Evolutionary conservation across 768 basidiomycete species (phyloP).

Genomic region (Jaapia argillacea): DNA sequence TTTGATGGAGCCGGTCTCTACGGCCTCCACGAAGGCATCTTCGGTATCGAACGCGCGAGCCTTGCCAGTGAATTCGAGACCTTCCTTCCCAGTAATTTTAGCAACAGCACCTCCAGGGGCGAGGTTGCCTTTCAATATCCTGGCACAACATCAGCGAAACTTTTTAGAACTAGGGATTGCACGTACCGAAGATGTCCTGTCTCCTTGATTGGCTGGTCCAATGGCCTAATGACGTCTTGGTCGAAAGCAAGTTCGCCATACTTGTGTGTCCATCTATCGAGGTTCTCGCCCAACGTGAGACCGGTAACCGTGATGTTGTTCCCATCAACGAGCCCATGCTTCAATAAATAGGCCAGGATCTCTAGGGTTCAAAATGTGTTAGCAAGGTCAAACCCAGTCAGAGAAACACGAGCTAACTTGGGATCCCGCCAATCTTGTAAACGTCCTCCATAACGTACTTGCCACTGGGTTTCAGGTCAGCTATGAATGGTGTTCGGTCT

Average conservation of each 20-base stretch:
- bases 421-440: conserved; percentile 91
- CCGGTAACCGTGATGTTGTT: conserved; percentile 89
- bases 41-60: conserved; percentile 91
- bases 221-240: conserved; percentile 84
- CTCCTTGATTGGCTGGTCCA: conserved; percentile 79
- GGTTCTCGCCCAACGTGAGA: conserved; percentile 81
- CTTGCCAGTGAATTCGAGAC: conserved; percentile 80
- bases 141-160: conserved; percentile 18
- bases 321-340: conserved; percentile 84
- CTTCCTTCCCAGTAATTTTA: conserved; percentile 96
- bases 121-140: conserved; percentile 85
- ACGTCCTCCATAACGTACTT: conserved; percentile 99
- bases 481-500: conserved; percentile 88
- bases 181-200: conserved; percentile 83
- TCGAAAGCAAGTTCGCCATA: conserved; percentile 63
- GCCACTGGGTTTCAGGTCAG: conserved; percentile 94
- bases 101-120: conserved; percentile 94
- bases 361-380: conserved; percentile 46
- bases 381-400: background rate
- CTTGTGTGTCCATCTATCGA: conserved; percentile 80
- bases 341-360: conserved; percentile 76
- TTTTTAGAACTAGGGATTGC: background rate
- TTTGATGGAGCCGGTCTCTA: conserved; percentile 82
- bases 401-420: conserved; percentile 47
- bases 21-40: conserved; percentile 77